phyloP scores from a whole-genome alignment of 2,329 filamentous ascomycete genomes.

The Neopestalotiopsis rosae region DNA sequence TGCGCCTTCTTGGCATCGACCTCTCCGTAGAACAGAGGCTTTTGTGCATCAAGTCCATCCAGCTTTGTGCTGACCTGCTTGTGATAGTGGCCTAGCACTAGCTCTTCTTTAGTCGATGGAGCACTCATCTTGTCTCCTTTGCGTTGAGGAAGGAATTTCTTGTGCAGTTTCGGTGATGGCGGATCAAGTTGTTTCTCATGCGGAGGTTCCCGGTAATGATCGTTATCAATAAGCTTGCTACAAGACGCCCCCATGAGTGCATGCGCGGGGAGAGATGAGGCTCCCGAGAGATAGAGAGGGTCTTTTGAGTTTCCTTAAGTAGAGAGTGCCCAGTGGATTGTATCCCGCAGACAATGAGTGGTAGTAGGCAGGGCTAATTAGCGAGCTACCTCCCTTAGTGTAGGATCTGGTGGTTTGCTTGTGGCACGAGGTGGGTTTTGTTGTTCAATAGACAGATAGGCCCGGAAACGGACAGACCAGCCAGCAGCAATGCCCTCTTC shows the following conservation, averaged over 20 bases:
- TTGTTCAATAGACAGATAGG: not conserved
- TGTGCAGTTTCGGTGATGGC: constrained; percentile 19
- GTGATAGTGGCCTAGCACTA: constrained; percentile 7
- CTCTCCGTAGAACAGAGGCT: not conserved
- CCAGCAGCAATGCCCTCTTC: not conserved
- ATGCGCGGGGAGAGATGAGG: constrained; percentile 17
- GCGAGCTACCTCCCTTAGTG: not conserved
- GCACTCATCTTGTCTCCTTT: constrained; percentile 23
- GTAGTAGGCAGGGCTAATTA: not conserved
- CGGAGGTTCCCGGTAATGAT: constrained; percentile 27
- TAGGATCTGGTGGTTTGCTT: not conserved
- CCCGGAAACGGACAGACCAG: not conserved
- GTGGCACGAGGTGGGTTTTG: not conserved
- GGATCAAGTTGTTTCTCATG: constrained; percentile 26
- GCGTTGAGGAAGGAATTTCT: constrained; percentile 20
- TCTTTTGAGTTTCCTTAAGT: not conserved
- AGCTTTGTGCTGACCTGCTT: constrained; percentile 14
- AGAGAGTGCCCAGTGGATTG: not conserved
- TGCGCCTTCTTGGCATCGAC: not conserved
- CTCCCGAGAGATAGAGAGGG: not conserved
- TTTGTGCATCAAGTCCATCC: constrained; percentile 24
- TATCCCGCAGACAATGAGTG: not conserved
- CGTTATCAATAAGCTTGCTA: constrained; percentile 28
- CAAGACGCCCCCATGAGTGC: constrained; percentile 32
- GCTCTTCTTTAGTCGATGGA: not conserved